Conservation (phyloP, 257 asterid species). For the Coffea eugenioides region DNA sequence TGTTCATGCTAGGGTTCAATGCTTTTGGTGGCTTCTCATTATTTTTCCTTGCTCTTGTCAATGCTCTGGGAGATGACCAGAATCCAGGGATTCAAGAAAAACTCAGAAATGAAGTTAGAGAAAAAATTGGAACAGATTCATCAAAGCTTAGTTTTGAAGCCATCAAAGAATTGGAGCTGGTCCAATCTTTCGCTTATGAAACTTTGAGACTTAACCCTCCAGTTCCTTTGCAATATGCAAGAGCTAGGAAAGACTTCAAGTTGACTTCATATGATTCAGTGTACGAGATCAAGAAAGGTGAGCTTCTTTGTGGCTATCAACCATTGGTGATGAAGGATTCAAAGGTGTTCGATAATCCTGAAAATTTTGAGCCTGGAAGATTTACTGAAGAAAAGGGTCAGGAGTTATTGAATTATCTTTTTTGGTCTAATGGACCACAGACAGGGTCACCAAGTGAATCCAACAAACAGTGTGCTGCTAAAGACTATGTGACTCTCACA, state of each 20-base stretch:
- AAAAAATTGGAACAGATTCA: constrained; percentile 25
- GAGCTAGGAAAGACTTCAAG: constrained; percentile 78
- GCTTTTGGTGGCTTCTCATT: constrained; percentile 79
- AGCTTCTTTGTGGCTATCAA: constrained; percentile 74
- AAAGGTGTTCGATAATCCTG: constrained; percentile 64
- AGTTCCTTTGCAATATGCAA: constrained; percentile 68
- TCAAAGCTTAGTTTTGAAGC: constrained; percentile 43
- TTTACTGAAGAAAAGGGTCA: constrained; percentile 56
- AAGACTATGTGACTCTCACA: constrained; percentile 59
- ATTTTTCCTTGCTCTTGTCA: constrained; percentile 38
- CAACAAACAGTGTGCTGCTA: constrained; percentile 80
- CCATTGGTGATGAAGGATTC: constrained; percentile 75
- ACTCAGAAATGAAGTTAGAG: constrained; percentile 61
- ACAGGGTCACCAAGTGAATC: constrained; percentile 55
- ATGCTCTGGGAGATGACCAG: constrained; percentile 42
- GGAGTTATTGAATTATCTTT: constrained; percentile 57
- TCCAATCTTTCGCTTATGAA: constrained; percentile 75
- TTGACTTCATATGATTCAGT: constrained; percentile 50
- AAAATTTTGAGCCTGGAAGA: constrained; percentile 54
- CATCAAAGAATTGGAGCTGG: constrained; percentile 58
- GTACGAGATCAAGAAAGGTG: constrained; percentile 84
- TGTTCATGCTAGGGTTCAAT: constrained; percentile 78
- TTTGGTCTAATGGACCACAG: constrained; percentile 95
- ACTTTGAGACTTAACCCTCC: constrained; percentile 74
- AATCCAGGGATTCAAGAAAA: constrained; percentile 37